Percentiles rank a stretch among this genome's conserved stretches.
Conservation (phyloP, 2,329 filamentous ascomycete species). For the Aspergillus melleus region DNA sequence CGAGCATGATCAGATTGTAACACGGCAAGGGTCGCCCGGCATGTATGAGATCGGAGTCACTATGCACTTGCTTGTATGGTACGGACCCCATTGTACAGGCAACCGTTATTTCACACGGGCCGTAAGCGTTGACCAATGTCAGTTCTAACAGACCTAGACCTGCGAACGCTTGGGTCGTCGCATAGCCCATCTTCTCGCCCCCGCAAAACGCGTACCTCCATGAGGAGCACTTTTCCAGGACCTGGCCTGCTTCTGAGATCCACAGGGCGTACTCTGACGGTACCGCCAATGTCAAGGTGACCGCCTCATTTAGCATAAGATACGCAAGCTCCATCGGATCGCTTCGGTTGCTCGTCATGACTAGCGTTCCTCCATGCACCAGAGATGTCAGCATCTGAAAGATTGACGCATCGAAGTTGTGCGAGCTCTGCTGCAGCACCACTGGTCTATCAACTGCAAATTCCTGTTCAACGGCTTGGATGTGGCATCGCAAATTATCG, state of each 20-base stretch:
- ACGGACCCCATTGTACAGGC: background rate
- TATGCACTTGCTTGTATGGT: background rate
- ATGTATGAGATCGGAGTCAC: background rate
- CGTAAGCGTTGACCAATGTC: background rate
- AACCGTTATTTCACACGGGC: background rate
- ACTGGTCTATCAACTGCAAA: conserved; percentile 11
- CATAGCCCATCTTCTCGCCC: background rate
- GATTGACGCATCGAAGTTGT: conserved; percentile 24
- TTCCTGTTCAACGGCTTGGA: background rate
- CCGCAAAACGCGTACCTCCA: background rate
- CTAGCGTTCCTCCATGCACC: conserved; percentile 18
- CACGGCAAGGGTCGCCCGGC: background rate
- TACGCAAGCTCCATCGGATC: conserved; percentile 20
- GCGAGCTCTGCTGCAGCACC: conserved; percentile 26
- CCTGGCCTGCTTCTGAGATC: background rate
- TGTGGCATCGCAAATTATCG: conserved; percentile 14
- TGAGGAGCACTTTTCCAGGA: background rate
- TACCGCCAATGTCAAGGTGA: background rate
- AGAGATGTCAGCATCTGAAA: conserved; percentile 22
- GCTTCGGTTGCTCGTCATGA: conserved; percentile 16
- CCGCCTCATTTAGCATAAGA: conserved; percentile 15
- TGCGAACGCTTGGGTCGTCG: background rate
- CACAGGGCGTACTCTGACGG: background rate
- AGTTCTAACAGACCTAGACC: background rate
- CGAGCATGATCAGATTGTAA: conserved; percentile 1